Base-by-base conservation (phyloP, 2,329 filamentous ascomycete genomes). In the Apiospora sp. region DNA sequence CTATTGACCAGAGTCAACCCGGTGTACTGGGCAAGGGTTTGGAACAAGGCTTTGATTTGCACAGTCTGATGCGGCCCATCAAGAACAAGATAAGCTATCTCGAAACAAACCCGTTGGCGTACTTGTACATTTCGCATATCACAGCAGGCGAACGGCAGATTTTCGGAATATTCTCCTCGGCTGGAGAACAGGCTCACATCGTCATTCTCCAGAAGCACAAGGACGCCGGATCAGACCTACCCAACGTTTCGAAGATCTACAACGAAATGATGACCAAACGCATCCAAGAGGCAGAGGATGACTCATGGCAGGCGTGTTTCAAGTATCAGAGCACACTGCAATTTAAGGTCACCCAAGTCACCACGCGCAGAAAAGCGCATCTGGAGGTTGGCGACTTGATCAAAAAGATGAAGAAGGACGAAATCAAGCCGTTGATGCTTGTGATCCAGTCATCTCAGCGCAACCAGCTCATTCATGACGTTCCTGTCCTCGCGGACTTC, bases 61-160 rank as follows among this genome's bases (percentile, higher is more conserved):
- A 89, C 14, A 89, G 93, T 8, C 84, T 99, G 64, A 91, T 92
- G 76, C 90, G 91, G 24, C 89, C 92, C 0, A 82, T 88, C 0
- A 93, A 94, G 78, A 86, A 84, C 0, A 85, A 80, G 48, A 84
- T 92, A 4, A 14, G 46, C 0, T 99, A 99, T 78, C 90, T 99
- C 2, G 89, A 92, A 24, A 88, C 92, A 2, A 90, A 92, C 0
- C 87, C 90, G 0, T 87, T 98, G 80, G 92, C 92, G 27, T 99
- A 97, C 80, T 87, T 98, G 71, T 98, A 96, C 79, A 86, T 99
- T 41, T 98, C 98, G 72, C 96, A 99, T 82, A 93, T 99, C 79
- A 92, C 92, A 64, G 92, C 95, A 16, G 95, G 95, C 3, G 96
- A 99, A 72, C 90, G 94, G 48, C 95, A 99, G 79, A 92, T 99